Conservation (phyloP, 495 filamentous ascomycete species). For the Penicillium malachiteum region DNA sequence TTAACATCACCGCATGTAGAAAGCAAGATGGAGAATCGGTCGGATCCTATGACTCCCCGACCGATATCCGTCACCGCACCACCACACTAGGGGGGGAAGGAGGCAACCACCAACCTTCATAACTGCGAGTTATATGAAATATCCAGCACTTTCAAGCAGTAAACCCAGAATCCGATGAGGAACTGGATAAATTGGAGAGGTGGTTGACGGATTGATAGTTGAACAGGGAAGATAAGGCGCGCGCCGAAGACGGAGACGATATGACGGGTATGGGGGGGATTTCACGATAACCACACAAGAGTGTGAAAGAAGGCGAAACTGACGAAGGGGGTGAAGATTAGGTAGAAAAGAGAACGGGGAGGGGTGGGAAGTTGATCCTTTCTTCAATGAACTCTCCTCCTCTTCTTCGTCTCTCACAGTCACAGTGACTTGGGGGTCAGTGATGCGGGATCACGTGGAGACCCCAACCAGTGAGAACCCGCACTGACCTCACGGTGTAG, state of each 20-base stretch:
- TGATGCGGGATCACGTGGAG: slow-evolving; percentile 35
- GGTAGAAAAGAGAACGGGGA: background rate
- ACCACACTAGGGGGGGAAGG: slow-evolving; percentile 1
- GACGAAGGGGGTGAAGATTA: background rate
- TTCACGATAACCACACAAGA: slow-evolving; percentile 15
- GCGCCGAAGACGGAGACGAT: slow-evolving; percentile 23
- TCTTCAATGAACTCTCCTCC: background rate
- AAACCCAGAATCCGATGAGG: background rate
- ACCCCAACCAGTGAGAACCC: slow-evolving; percentile 42
- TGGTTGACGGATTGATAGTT: background rate
- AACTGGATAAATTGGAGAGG: background rate
- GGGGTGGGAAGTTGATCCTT: background rate
- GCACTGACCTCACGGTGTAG: slow-evolving; percentile 41
- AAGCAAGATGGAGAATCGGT: no score
- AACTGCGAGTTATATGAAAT: no score
- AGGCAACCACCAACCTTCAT: slow-evolving; percentile 4
- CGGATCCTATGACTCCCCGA: no score
- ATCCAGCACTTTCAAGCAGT: no score
- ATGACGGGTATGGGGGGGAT: slow-evolving; percentile 7
- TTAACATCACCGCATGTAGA: no score
- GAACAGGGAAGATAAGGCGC: slow-evolving; percentile 16
- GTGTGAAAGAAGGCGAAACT: background rate
- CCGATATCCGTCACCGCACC: background rate
- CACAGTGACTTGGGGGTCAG: background rate
- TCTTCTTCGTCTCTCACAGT: background rate